phyloP scores from a whole-genome alignment of 1,284 basidiomycete genomes.

The Vanrija pseudolonga region DNA sequence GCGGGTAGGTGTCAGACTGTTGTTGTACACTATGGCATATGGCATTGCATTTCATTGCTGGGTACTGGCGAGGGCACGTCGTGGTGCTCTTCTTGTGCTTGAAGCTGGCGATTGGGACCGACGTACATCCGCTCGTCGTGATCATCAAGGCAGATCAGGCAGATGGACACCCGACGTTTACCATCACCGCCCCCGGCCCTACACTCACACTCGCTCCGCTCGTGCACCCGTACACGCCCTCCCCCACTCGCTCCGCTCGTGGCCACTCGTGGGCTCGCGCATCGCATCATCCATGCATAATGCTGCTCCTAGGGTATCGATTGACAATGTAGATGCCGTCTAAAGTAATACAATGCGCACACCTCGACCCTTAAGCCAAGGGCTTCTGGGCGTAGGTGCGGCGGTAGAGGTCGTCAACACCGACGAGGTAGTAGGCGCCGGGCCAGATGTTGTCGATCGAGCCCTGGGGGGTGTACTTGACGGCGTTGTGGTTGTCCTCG shows the following conservation, averaged over 20 bases:
- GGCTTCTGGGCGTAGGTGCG: conserved; percentile 65
- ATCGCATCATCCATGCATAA: background rate
- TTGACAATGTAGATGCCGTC: conserved; percentile 4
- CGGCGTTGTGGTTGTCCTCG: conserved; percentile 94
- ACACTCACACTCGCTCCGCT: background rate
- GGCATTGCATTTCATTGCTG: too few relatives aligned
- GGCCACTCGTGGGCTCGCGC: too few relatives aligned
- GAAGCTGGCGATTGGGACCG: too few relatives aligned
- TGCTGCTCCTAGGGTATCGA: background rate
- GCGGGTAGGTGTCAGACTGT: background rate
- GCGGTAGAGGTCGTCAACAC: conserved; percentile 87
- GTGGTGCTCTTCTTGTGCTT: too few relatives aligned
- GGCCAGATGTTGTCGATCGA: conserved; percentile 90
- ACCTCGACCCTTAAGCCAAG: conserved; percentile 5
- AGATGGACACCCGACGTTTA: too few relatives aligned
- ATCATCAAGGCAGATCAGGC: too few relatives aligned
- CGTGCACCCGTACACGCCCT: too few relatives aligned
- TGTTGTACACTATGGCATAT: too few relatives aligned
- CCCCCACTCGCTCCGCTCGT: too few relatives aligned
- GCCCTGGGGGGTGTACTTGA: conserved; percentile 79
- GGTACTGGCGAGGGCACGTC: too few relatives aligned
- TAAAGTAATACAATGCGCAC: background rate
- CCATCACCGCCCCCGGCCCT: background rate
- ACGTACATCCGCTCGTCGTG: too few relatives aligned
- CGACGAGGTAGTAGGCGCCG: conserved; percentile 88